Percentiles rank a stretch among this genome's conserved stretches.
These are phyloP conservation scores for Flaveria sonorensis DNA, from an alignment of 129 eudicot genomes.

Conservation along the genomic window DNA sequence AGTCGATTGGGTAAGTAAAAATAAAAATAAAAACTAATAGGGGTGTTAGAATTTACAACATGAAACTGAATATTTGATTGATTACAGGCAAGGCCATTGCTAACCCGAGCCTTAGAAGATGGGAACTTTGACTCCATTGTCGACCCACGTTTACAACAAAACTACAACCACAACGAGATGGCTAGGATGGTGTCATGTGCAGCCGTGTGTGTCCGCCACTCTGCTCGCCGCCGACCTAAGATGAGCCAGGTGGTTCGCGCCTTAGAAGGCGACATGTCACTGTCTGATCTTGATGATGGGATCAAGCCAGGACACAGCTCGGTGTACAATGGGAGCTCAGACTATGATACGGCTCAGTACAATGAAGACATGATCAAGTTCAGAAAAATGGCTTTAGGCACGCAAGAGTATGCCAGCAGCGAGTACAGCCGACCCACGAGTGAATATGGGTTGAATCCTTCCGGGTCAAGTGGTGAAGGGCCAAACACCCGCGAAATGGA, in stretches of 20 bases:
- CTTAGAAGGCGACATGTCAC: conserved; percentile 16
- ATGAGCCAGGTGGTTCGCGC: conserved; percentile 20
- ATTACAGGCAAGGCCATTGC: conserved; percentile 85
- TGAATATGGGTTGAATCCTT: conserved; percentile 72
- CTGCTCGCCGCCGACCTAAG: conserved; percentile 6
- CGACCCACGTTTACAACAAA: conserved; percentile 55
- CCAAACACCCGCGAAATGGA: conserved; percentile 76
- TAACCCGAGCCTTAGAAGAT: conserved; percentile 78
- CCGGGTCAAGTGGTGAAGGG: conserved; percentile 82
- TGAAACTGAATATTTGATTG: not conserved
- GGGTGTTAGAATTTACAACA: not conserved
- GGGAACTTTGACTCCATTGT: conserved; percentile 65
- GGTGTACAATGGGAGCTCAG: conserved; percentile 69
- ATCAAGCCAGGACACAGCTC: conserved; percentile 75
- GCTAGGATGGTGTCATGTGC: conserved; percentile 20
- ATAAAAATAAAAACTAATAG: no score
- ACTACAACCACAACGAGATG: conserved; percentile 28
- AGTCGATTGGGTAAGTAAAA: conserved; percentile 18
- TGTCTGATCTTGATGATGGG: conserved; percentile 14
- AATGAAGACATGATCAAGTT: conserved; percentile 78
- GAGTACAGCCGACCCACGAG: conserved; percentile 77
- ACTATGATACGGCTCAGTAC: conserved; percentile 69
- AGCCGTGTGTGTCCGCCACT: conserved; percentile 16
- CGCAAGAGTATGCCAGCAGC: conserved; percentile 68
- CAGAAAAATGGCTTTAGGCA: conserved; percentile 73